phyloP scores from a whole-genome alignment of 768 basidiomycete genomes.

The Chalciporus sphaerocephalus region DNA sequence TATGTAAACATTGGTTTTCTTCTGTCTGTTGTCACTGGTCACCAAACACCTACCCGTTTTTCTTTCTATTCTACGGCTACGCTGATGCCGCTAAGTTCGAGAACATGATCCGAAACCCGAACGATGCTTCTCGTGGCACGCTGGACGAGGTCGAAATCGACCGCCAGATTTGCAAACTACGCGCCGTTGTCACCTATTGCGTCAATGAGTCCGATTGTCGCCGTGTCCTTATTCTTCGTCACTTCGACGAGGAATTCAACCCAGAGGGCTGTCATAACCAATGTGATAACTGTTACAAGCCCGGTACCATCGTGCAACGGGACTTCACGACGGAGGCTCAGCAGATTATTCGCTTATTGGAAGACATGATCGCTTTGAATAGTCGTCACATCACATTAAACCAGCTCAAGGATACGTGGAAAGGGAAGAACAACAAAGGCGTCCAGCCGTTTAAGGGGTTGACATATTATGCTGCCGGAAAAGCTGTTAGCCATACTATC shows the following conservation, averaged over 20 bases:
- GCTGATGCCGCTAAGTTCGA: slow-evolving; percentile 53
- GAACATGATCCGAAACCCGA: slow-evolving; percentile 56
- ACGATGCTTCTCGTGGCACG: slow-evolving; percentile 31
- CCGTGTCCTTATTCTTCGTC: slow-evolving; percentile 79
- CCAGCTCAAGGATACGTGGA: slow-evolving; percentile 59
- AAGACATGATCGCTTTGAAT: slow-evolving; percentile 40
- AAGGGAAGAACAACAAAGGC: slow-evolving; percentile 50
- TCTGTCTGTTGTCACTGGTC: background rate
- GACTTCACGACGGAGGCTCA: slow-evolving; percentile 63
- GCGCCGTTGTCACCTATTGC: slow-evolving; percentile 76
- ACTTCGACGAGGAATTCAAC: slow-evolving; percentile 83
- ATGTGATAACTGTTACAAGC: slow-evolving; percentile 81
- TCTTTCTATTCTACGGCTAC: slow-evolving; percentile 56
- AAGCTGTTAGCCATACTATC: slow-evolving; percentile 45
- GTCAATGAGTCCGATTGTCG: slow-evolving; percentile 80
- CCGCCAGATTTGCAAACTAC: slow-evolving; percentile 60
- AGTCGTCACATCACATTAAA: slow-evolving; percentile 51
- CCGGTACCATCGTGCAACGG: slow-evolving; percentile 39
- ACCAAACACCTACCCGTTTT: background rate
- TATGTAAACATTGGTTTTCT: slow-evolving; percentile 53
- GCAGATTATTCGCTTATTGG: slow-evolving; percentile 55
- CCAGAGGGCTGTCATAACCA: slow-evolving; percentile 55
- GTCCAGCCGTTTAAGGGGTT: slow-evolving; percentile 46
- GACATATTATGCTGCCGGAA: slow-evolving; percentile 51
- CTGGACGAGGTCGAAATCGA: slow-evolving; percentile 50